Percentiles rank a stretch among this genome's conserved stretches.
These are phyloP conservation scores for Aspergillus tanneri DNA, from an alignment of 2,329 filamentous ascomycete genomes.

Conservation along the genomic window DNA sequence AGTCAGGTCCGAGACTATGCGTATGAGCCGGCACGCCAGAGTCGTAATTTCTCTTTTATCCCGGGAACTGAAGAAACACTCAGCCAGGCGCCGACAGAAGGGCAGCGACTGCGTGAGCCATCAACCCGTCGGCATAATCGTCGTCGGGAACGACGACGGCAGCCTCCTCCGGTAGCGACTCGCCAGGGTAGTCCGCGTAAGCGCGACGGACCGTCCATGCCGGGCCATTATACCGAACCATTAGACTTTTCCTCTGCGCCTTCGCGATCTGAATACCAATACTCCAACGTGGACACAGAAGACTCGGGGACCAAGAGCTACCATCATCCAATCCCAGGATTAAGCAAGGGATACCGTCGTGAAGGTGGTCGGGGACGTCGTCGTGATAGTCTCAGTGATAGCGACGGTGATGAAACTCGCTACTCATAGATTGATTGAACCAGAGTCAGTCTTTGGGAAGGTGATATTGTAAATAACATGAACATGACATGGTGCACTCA, in stretches of 20 bases:
- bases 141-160: slow-evolving; percentile 30
- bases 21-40: slow-evolving; percentile 28
- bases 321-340: slow-evolving; percentile 56
- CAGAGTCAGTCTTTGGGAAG: no score
- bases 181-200: slow-evolving; percentile 40
- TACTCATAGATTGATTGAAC: slow-evolving; percentile 21
- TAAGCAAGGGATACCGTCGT: slow-evolving; percentile 48
- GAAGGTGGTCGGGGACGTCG: slow-evolving; percentile 41
- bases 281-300: slow-evolving; percentile 43
- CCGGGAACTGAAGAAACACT: slow-evolving; percentile 48
- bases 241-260: slow-evolving; percentile 44
- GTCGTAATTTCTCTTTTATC: slow-evolving; percentile 51
- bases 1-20: slow-evolving; percentile 48
- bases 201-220: slow-evolving; percentile 34
- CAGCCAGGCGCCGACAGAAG: slow-evolving; percentile 41
- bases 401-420: slow-evolving; percentile 44
- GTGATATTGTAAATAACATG: slow-evolving; percentile 7
- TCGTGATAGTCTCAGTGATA: slow-evolving; percentile 56
- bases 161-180: slow-evolving; percentile 28
- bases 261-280: slow-evolving; percentile 41
- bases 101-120: slow-evolving; percentile 26
- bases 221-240: slow-evolving; percentile 45
- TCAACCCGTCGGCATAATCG: slow-evolving; percentile 32
- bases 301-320: slow-evolving; percentile 55
- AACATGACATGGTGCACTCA: not conserved